These are phyloP conservation scores for Arbutus unedo DNA, from an alignment of 148 eudicot genomes.

Conservation along the genomic window DNA sequence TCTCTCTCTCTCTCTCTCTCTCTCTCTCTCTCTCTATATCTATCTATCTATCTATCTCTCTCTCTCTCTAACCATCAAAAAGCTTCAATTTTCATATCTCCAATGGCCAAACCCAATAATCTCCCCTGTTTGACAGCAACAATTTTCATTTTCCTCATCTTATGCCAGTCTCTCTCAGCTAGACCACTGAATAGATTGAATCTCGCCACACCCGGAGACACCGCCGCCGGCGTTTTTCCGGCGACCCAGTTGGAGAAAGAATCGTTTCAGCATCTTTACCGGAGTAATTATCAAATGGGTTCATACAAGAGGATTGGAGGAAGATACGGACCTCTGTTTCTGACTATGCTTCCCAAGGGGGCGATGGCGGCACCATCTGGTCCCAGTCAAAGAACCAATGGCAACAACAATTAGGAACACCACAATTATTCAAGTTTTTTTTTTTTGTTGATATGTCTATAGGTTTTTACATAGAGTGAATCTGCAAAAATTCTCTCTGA, in stretches of 20 bases:
- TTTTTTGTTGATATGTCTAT: not conserved
- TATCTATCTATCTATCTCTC: too few relatives aligned
- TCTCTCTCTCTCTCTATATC: not conserved
- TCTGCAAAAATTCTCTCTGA: too few relatives aligned
- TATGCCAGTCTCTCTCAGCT: constrained; percentile 12
- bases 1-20: not conserved
- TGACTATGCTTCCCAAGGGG: constrained; percentile 23
- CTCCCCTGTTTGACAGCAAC: not conserved
- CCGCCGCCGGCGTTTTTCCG: not conserved
- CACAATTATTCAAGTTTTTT: not conserved
- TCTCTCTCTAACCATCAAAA: not conserved
- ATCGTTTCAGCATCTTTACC: not conserved
- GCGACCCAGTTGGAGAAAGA: not conserved
- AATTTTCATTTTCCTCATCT: constrained; percentile 14
- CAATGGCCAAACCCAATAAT: not conserved
- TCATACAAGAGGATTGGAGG: not conserved
- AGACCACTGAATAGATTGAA: not conserved
- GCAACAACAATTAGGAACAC: not conserved
- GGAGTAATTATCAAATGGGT: not conserved
- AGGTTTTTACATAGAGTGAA: too few relatives aligned
- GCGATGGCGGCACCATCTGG: constrained; percentile 7
- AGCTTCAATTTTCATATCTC: not conserved
- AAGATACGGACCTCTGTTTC: not conserved
- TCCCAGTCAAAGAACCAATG: constrained; percentile 16
- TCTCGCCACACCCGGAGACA: not conserved